These are phyloP conservation scores for Fusarium sp. DNA, from an alignment of 2,329 filamentous ascomycete species.

Conservation along the genomic window DNA sequence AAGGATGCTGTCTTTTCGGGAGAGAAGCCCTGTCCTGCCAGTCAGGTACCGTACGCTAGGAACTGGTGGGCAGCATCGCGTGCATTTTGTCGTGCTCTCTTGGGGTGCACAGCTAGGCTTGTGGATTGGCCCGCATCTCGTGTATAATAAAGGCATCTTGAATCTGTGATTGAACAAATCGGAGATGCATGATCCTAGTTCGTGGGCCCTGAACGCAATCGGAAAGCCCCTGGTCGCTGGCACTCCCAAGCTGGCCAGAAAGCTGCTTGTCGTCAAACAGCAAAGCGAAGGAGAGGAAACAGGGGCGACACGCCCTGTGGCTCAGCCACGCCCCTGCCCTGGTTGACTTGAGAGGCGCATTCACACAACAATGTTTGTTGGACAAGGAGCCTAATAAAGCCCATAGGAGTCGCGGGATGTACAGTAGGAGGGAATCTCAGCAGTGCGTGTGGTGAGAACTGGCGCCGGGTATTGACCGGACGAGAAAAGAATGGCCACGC, in stretches of 20 bases:
- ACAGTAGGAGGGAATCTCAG: constrained; percentile 15
- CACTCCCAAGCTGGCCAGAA: constrained; percentile 18
- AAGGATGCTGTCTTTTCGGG: constrained; percentile 14
- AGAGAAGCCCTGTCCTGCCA: constrained; percentile 23
- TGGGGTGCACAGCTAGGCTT: constrained; percentile 17
- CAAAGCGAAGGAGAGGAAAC: constrained; percentile 26
- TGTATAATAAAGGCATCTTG: constrained; percentile 39
- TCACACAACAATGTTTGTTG: constrained; percentile 28
- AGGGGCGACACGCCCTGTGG: constrained; percentile 32
- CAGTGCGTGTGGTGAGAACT: constrained; percentile 15
- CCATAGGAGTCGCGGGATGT: constrained; percentile 24
- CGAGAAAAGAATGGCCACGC: constrained; percentile 25
- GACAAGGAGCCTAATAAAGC: constrained; percentile 11
- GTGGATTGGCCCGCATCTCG: constrained; percentile 42
- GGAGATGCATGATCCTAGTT: constrained; percentile 49
- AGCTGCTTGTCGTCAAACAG: constrained; percentile 20
- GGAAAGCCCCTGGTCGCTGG: constrained; percentile 34
- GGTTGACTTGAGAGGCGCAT: constrained; percentile 37
- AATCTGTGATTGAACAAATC: constrained; percentile 48
- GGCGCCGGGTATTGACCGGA: constrained; percentile 41
- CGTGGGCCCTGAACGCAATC: constrained; percentile 35
- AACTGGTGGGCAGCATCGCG: constrained; percentile 39
- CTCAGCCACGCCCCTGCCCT: constrained; percentile 38
- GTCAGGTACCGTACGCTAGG: constrained; percentile 23
- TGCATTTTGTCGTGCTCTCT: constrained; percentile 28